phyloP scores from a whole-genome alignment of 164 flowering plant species.

The Dillenia turbinata region DNA sequence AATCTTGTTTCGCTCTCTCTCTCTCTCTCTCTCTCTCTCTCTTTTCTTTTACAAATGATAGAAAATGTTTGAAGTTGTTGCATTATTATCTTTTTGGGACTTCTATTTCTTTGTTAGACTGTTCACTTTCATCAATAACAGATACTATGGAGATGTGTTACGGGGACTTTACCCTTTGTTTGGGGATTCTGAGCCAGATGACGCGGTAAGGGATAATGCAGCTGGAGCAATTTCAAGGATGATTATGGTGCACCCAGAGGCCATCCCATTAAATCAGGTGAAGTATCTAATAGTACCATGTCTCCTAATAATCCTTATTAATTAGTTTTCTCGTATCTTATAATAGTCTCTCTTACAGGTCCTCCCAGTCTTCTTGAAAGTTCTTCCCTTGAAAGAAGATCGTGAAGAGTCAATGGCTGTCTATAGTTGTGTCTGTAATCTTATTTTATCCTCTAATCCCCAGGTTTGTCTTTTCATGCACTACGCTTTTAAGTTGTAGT shows the following conservation, averaged over 20 bases:
- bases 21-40: not conserved
- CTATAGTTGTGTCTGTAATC: constrained; percentile 76
- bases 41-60: no score
- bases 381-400: constrained; percentile 90
- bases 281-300: not conserved
- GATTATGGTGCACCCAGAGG: constrained; percentile 89
- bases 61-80: not conserved
- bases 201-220: constrained; percentile 97
- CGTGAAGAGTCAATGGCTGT: constrained; percentile 85
- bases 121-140: constrained; percentile 36
- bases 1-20: not conserved
- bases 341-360: constrained; percentile 41
- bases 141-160: constrained; percentile 72
- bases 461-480: constrained; percentile 43
- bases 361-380: constrained; percentile 81
- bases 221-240: constrained; percentile 98
- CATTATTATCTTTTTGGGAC: not conserved
- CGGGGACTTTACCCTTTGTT: constrained; percentile 80
- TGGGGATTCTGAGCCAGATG: constrained; percentile 89
- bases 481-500: no score
- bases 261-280: constrained; percentile 88
- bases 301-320: not conserved
- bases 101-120: not conserved
- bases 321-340: not conserved
- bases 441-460: constrained; percentile 74